Conservation (phyloP, 352 stramenopile genomes). For the Phytophthora kernoviae region DNA sequence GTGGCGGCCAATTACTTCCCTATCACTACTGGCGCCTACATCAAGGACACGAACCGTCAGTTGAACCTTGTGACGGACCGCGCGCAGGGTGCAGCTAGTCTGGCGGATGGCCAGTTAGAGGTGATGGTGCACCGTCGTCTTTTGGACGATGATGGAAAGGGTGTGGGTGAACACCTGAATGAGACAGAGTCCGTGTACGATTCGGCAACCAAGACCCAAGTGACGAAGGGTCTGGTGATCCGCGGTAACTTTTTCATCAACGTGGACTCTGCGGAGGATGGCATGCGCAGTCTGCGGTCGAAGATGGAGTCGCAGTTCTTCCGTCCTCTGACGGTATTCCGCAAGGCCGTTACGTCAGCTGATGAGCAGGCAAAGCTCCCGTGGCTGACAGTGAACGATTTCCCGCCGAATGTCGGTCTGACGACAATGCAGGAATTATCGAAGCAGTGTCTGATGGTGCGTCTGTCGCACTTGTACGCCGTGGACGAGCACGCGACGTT, state of each 20-base stretch:
- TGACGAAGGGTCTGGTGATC: slow-evolving; percentile 65
- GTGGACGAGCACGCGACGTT: slow-evolving; percentile 84
- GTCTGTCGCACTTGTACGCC: slow-evolving; percentile 94
- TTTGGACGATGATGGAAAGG: slow-evolving; percentile 92
- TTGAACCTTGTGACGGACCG: slow-evolving; percentile 93
- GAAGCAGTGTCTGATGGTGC: slow-evolving; percentile 87
- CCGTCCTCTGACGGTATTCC: slow-evolving; percentile 59
- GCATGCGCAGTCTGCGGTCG: slow-evolving; percentile 55
- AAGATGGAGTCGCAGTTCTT: slow-evolving; percentile 81
- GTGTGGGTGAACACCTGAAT: slow-evolving; percentile 93
- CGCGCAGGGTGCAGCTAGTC: slow-evolving; percentile 91
- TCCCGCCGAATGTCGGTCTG: slow-evolving; percentile 93
- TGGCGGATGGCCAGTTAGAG: slow-evolving; percentile 93
- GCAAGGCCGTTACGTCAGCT: slow-evolving; percentile 29
- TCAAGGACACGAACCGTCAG: slow-evolving; percentile 88
- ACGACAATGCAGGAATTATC: slow-evolving; percentile 88
- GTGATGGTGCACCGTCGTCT: slow-evolving; percentile 98
- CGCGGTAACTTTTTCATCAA: slow-evolving; percentile 77
- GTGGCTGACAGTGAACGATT: slow-evolving; percentile 65
- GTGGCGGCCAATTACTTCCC: slow-evolving; percentile 98
- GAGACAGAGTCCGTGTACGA: slow-evolving; percentile 90
- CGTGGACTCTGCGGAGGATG: slow-evolving; percentile 58
- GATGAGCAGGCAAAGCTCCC: slow-evolving; percentile 58
- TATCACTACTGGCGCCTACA: slow-evolving; percentile 94
- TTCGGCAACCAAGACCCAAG: slow-evolving; percentile 56